Base-by-base conservation (phyloP, 495 filamentous ascomycete species). In the Xylaria nigripes region DNA sequence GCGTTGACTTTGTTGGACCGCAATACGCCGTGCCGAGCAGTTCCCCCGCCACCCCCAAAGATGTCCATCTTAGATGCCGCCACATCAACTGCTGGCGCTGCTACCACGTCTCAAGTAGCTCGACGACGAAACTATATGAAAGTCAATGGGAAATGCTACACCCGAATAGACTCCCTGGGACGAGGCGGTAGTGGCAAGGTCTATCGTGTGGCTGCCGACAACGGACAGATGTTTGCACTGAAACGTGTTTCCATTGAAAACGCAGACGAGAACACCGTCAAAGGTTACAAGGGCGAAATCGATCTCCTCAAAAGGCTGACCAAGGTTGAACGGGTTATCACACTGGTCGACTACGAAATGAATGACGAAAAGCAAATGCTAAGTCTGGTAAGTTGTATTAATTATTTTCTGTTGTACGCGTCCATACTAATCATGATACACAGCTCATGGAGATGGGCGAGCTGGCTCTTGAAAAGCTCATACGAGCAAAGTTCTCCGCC, bases 381-480 rank as follows among this genome's bases (percentile, higher is more conserved):
- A 25, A 89, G 84, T 64, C 84, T 98, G 55, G 84, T 86, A 72
- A 73, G 81, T 78, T 47, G 24, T 19, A 9, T 21, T 32, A 30
- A 22, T 15, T 29, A 15, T 13, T 10, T 16, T 3, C 36, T 22
- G 32, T 22, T 27, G 24, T 44, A 38, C 27, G 0, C 24, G 15
- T 12, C 38, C 34, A 15, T 16, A 12, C 22, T 48, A 19, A 50
- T 16, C n/a, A 22, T 18, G 45, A 54, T 57, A 61, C 29, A 59
- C 55, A 85, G 81, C 78, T 98, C n/a, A 94, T 98, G 90, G 93
- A 98, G 71, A 88, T 91, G 63, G 93, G 93, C 55, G 93, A 98
- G 69, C 82, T 90, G n/a, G 94, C 97, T 63, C 77, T 98, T 62
- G 87, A 90, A 60, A 89, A 87, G 49, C 83, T 96, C 16, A 82